Evolutionary conservation across 768 basidiomycete species (phyloP).

Genomic region (Antrodiella citrinella): DNA sequence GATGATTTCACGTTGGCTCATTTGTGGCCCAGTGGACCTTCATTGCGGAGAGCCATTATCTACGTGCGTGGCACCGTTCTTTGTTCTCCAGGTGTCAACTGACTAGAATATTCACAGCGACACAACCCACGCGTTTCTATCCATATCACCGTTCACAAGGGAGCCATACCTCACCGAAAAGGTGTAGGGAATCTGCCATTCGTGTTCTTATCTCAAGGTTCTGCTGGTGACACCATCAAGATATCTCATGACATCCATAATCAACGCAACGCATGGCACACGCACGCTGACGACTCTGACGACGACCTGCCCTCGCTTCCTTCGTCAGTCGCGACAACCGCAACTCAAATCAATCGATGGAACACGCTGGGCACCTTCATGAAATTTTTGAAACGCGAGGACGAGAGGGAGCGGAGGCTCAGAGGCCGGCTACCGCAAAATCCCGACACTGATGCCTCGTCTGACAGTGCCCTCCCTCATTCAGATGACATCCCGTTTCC

Average conservation of each 20-base stretch:
- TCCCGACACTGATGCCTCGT: conserved; percentile 10
- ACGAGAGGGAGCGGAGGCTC: conserved; percentile 10
- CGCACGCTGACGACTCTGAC: background rate
- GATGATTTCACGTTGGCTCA: conserved; percentile 54
- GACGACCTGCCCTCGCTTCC: background rate
- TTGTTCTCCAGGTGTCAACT: background rate
- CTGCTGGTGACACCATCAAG: conserved; percentile 13
- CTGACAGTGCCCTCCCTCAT: background rate
- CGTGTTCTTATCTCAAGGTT: conserved; percentile 42
- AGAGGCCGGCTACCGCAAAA: conserved; percentile 8
- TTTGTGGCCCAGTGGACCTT: conserved; percentile 44
- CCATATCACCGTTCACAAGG: conserved; percentile 57
- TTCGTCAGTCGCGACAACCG: conserved; percentile 8
- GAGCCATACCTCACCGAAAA: conserved; percentile 38
- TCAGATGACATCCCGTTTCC: conserved; percentile 4
- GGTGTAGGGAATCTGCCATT: conserved; percentile 56
- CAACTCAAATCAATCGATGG: conserved; percentile 19
- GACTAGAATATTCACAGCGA: conserved; percentile 33
- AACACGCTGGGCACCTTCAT: conserved; percentile 19
- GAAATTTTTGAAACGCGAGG: conserved; percentile 20
- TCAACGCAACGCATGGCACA: background rate
- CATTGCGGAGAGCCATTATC: conserved; percentile 40
- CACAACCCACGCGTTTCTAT: conserved; percentile 44
- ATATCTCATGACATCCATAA: conserved; percentile 14
- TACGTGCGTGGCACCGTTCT: conserved; percentile 43